Percentiles rank a stretch among this genome's conserved stretches.
Conservation (phyloP, 495 filamentous ascomycete species). For the Xylaria sp. region DNA sequence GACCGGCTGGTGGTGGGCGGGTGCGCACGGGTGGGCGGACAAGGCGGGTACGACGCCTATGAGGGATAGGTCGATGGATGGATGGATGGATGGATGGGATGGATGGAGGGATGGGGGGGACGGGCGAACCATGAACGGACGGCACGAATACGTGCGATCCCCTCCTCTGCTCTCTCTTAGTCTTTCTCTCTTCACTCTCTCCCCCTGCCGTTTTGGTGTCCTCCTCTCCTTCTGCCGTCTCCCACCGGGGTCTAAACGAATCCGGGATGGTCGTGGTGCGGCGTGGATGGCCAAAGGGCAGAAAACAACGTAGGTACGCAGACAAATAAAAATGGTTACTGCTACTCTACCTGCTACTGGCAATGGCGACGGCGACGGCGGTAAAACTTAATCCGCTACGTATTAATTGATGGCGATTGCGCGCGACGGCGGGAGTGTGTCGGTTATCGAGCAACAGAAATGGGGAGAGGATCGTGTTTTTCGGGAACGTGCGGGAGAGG, state of each 20-base stretch:
- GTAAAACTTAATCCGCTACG: not conserved
- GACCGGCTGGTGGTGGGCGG: constrained; percentile 31
- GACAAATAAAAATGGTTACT: not conserved
- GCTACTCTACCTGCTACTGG: not conserved
- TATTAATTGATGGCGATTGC: not conserved
- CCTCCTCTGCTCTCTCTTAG: not conserved
- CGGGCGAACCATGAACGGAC: constrained; percentile 6
- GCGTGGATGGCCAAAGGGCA: not conserved
- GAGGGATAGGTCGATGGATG: constrained; percentile 1
- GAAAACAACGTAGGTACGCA: not conserved
- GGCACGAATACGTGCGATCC: not conserved
- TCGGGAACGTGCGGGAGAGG: constrained; percentile 26
- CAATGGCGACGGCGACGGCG: too few relatives aligned
- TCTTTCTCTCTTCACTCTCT: not conserved
- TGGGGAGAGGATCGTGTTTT: not conserved
- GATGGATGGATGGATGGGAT: not conserved
- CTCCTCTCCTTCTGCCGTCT: not conserved
- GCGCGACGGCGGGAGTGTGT: not conserved
- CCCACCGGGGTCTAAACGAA: not conserved
- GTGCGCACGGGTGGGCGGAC: constrained; percentile 29
- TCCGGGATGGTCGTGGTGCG: not conserved
- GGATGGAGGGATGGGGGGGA: constrained; percentile 5
- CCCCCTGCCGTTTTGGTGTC: not conserved
- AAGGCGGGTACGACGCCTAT: constrained; percentile 29
- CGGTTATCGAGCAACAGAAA: not conserved